phyloP scores from a whole-genome alignment of 306 rosid genomes.

The Vigna hirtella region DNA sequence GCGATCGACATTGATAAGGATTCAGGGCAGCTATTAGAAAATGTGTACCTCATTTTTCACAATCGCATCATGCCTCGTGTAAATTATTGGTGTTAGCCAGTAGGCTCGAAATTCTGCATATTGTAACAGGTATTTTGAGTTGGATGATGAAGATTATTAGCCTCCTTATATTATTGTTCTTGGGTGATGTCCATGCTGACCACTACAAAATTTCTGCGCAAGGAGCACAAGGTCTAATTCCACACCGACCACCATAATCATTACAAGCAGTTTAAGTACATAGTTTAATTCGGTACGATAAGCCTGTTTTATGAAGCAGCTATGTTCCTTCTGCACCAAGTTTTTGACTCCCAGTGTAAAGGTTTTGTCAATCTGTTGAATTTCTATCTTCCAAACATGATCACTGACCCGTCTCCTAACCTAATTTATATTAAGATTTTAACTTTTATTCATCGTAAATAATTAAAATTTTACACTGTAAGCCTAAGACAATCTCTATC shows the following conservation, averaged over 20 bases:
- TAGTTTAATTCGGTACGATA: neutral
- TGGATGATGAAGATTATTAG: conserved; percentile 44
- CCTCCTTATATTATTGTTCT: too few relatives aligned
- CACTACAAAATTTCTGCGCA: conserved; percentile 49
- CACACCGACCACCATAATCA: neutral
- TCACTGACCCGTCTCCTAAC: too few relatives aligned
- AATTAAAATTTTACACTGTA: too few relatives aligned
- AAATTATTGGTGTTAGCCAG: conserved; percentile 63
- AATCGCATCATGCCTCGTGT: too few relatives aligned
- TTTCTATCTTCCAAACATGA: too few relatives aligned
- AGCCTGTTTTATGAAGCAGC: too few relatives aligned
- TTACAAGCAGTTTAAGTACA: neutral
- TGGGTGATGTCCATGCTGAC: conserved; percentile 50
- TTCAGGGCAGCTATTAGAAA: too few relatives aligned
- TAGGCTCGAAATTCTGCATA: conserved; percentile 53
- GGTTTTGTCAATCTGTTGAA: neutral
- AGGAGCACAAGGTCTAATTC: conserved; percentile 13
- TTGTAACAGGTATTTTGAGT: conserved; percentile 43
- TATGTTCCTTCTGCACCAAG: neutral
- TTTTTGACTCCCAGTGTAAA: neutral
- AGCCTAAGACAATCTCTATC: too few relatives aligned
- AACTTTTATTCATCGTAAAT: too few relatives aligned
- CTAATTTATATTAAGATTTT: too few relatives aligned
- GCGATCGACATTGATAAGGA: too few relatives aligned
- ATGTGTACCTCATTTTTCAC: too few relatives aligned